Evolutionary conservation across 495 filamentous ascomycete genomes (phyloP), one percentile per base, ranked within the genome.

Genomic region (Aspergillus baeticus): DNA sequence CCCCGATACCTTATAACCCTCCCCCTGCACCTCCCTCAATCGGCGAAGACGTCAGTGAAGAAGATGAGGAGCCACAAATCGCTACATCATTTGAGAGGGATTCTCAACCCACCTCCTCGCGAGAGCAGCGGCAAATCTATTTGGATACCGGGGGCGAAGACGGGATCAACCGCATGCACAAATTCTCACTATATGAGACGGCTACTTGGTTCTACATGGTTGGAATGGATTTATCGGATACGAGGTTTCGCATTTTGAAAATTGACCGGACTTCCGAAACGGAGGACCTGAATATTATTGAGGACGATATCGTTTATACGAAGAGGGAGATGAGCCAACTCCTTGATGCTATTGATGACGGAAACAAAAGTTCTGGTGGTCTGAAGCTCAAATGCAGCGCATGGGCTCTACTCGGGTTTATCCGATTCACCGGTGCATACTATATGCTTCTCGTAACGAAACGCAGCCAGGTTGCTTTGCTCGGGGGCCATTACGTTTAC

Each of bases 391-490:
- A 87, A 58, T 94, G 90, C 70, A 95, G 85, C 49, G 91, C 88
- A 20, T 98, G 91, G 93, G 94, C 94, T 21, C 75, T 98, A 23
- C 77, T 98, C 21, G 94, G 94, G 2, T 98, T 98, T 65, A 92
- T 98, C 63, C 82, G 89, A 51, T 97, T 98, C 66, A 98, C 94
- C 6, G 92, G 91, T 6, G 85, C 89, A n/a, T 96, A 91, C 68
- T 98, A 98, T 61, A 98, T 98, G 92, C 80, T 98, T 7, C 69
- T 98, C 41, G 91, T 96, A 62, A 98, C 93, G 38, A 98, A 98
- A 72, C 84, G 93, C 69, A 92, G 90, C 67, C 92, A 95, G 52
- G 91, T 96, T 3, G 95, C 92, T 37, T 90, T 96, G 86, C 84
- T 98, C 35, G 94, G 94, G 34, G 94, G 94, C 11, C 94, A 98